Evolutionary conservation across 163 green algal genomes (phyloP).

Genomic region (Prototheca stagnorum): DNA sequence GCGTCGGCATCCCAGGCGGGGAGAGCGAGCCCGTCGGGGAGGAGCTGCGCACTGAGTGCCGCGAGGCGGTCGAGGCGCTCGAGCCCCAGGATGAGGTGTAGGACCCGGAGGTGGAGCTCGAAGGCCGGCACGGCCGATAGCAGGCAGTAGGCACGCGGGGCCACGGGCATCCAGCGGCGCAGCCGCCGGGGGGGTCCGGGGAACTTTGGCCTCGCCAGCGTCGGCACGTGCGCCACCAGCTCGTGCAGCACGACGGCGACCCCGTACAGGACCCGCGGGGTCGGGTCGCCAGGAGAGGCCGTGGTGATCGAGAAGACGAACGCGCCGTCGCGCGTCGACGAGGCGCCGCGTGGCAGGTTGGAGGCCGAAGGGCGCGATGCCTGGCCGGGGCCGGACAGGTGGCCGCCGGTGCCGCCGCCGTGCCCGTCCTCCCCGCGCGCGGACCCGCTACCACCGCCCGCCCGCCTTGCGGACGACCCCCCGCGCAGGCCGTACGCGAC

Average conservation of each 20-base stretch:
- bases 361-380: too few species aligned
- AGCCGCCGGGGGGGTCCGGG: conserved; percentile 21
- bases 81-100: conserved; percentile 53
- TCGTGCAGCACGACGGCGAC: conserved; percentile 65
- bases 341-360: too few species aligned
- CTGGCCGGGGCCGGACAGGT: too few species aligned
- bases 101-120: conserved; percentile 70
- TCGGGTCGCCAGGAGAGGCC: background rate
- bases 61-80: conserved; percentile 54
- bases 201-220: conserved; percentile 19
- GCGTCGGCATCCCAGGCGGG: too few species aligned
- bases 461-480: too few species aligned
- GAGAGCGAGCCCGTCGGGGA: too few species aligned
- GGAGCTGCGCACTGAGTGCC: too few species aligned
- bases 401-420: too few species aligned
- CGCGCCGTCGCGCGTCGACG: too few species aligned
- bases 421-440: too few species aligned
- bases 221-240: conserved; percentile 58
- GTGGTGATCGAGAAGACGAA: conserved; percentile 65
- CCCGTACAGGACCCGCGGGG: conserved; percentile 57
- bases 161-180: conserved; percentile 48
- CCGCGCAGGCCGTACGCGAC: too few species aligned
- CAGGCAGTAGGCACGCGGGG: conserved; percentile 78
- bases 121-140: conserved; percentile 79
- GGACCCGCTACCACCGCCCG: too few species aligned